These are phyloP conservation scores for Pichia sp. DNA, from an alignment of 1,139 yeast genomes.

Conservation along the genomic window DNA sequence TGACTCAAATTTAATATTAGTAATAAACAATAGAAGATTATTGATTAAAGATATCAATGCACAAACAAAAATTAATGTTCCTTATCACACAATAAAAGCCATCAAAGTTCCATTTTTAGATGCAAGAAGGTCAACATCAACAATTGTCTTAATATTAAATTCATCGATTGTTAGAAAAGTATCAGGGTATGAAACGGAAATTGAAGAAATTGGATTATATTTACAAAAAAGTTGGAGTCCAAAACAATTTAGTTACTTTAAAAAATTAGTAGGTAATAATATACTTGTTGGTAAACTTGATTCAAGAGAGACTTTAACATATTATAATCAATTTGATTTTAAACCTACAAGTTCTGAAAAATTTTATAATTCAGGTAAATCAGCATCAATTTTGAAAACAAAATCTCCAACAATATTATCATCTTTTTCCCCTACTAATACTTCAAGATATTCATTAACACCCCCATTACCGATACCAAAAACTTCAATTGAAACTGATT, in stretches of 20 bases:
- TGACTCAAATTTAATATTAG: not conserved
- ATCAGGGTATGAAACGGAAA: too few relatives aligned
- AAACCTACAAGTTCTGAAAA: not conserved
- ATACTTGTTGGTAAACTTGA: not conserved
- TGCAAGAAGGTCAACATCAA: not conserved
- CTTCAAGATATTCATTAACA: too few relatives aligned
- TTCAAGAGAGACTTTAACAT: not conserved
- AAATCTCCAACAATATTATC: too few relatives aligned
- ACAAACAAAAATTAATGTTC: not conserved
- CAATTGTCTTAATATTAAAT: not conserved
- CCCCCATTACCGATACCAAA: too few relatives aligned
- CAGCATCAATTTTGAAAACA: not conserved
- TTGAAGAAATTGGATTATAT: too few relatives aligned
- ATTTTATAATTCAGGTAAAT: not conserved
- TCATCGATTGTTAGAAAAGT: too few relatives aligned
- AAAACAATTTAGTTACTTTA: too few relatives aligned
- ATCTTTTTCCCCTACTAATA: not conserved
- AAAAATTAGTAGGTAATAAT: too few relatives aligned
- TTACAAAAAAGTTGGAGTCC: too few relatives aligned
- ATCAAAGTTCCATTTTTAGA: not conserved
- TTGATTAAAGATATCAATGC: not conserved
- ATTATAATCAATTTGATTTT: not conserved
- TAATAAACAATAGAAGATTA: not conserved
- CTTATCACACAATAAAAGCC: slow-evolving; percentile 3
- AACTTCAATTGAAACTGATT: slow-evolving; percentile 6